Evolutionary conservation across 2,329 filamentous ascomycete species (phyloP), one percentile per base, ranked within the genome.

Genomic region (Neopestalotiopsis sp.): DNA sequence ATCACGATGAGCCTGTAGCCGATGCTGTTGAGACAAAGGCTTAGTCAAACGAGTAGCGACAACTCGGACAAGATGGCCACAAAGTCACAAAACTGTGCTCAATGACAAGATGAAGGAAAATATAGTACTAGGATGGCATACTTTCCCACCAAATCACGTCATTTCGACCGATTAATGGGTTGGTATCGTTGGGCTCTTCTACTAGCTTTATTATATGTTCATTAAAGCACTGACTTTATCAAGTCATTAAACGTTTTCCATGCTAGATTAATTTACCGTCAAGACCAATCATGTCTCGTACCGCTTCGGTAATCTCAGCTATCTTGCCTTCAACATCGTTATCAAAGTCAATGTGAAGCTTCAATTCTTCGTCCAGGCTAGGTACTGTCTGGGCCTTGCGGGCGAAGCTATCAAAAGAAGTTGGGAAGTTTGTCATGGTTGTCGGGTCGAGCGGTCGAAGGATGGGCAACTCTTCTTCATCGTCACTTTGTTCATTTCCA

Each of bases 371-470:
- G 40, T 76, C 71, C 67, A 75, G 61, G 14, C 62, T 63, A 12
- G 30, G 30, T n/a, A 20, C 32, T 40, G 58, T 20, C 2, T 6
- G 65, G 28, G 34, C 62, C 30, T 20, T 14, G 14, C 13, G 1
- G 10, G 17, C 24, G n/a, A 32, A n/a, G 24, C 5, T 10, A 24
- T 6, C 42, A 6, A 58, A 53, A 2, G 59, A 64, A 10, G 69
- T 64, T 17, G 40, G 68, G 70, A 77, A 76, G 32, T 69, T 71
- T 7, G 70, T 73, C 73, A 78, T 76, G 5, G 69, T 74, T 17
- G 62, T 72, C 14, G 76, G 76, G 67, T 77, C 75, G 57, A 78
- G 68, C n/a, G 75, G 74, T 62, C 68, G 69, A 7, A 78, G 70
- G 5, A 73, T 69, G 4, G 76, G 76, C 57, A 75, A 56, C 20